Evolutionary conservation across 495 filamentous ascomycete species (phyloP), one percentile per base, ranked within the genome.

Genomic region (Talaromyces ruber): DNA sequence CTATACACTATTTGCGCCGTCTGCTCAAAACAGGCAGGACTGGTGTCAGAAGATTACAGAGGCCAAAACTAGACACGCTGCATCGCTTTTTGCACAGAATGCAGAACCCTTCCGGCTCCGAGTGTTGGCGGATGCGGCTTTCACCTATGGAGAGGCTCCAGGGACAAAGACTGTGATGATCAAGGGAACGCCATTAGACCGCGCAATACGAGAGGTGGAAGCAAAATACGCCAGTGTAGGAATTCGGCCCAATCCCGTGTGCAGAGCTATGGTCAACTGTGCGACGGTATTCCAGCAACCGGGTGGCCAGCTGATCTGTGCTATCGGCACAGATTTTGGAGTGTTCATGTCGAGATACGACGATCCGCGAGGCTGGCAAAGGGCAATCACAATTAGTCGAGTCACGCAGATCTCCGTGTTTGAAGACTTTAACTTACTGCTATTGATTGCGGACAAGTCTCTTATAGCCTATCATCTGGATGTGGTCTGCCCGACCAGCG

Each of bases 381-480:
- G 88, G 78, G 83, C 89, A 14, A 93, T 97, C 32, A 81, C 83
- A 59, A 84, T 86, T 61, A 73, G 71, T 54, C 84, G 85, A 58
- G 94, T 98, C 12, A 93, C 95, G 2, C 94, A 98, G 73, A 88
- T 98, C 58, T 88, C 94, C 1, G 91, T 98, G 2, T 83, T 98
- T 43, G 94, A 98, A 69, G 95, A 98, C 56, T 98, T 97, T 74
- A 92, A 88, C 55, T 81, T 97, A 52, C 90, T 96, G 67, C 80
- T 98, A 22, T 82, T 98, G 52, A 89, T 98, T 63, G 82, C 93
- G 0, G 95, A 98, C 68, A 91, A 92, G 65, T 87, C 90, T 18
- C 80, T 98, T 55, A 92, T 97, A 62, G 93, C 95, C 9, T 97
- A 97, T 67, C 94, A 96, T 55, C 85, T 98, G 21, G 94, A 98